Evolutionary conservation across 2,329 filamentous ascomycete genomes (phyloP).

Genomic region (Claviceps quebecensis): DNA sequence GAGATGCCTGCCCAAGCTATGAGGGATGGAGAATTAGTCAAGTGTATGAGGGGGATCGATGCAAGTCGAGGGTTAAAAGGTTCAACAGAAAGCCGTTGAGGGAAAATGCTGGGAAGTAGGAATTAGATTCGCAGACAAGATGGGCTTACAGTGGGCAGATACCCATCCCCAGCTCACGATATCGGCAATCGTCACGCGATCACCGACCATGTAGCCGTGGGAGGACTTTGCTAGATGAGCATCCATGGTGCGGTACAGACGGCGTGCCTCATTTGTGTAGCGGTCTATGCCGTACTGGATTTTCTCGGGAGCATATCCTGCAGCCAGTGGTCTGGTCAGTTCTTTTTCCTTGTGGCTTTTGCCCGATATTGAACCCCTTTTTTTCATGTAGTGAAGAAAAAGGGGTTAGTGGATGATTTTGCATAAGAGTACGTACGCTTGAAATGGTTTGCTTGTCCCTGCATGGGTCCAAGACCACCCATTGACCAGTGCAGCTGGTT

Average conservation of each 20-base stretch:
- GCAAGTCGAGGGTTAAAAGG: too few relatives aligned
- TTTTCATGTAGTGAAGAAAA: not conserved
- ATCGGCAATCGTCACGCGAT: slow-evolving; percentile 61
- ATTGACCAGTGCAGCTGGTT: slow-evolving; percentile 56
- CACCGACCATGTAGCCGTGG: slow-evolving; percentile 49
- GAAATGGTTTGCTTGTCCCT: slow-evolving; percentile 73
- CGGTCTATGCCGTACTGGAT: slow-evolving; percentile 73
- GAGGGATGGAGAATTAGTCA: not conserved
- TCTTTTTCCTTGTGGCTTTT: not conserved
- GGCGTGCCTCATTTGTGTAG: slow-evolving; percentile 71
- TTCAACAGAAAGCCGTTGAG: too few relatives aligned
- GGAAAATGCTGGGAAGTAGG: too few relatives aligned
- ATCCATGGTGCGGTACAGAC: slow-evolving; percentile 67
- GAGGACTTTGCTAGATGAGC: slow-evolving; percentile 46
- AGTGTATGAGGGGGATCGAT: too few relatives aligned
- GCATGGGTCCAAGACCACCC: slow-evolving; percentile 70
- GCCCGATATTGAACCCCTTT: not conserved
- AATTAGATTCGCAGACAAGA: not conserved
- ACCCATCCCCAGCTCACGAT: slow-evolving; percentile 75
- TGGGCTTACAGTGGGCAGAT: slow-evolving; percentile 28
- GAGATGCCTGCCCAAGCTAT: slow-evolving; percentile 31
- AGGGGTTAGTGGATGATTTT: too few relatives aligned
- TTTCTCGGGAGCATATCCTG: slow-evolving; percentile 63
- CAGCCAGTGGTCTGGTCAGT: not conserved
- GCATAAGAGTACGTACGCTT: slow-evolving; percentile 29